phyloP scores from a whole-genome alignment of 2,329 filamentous ascomycete genomes.

The Colletotrichum sp. region DNA sequence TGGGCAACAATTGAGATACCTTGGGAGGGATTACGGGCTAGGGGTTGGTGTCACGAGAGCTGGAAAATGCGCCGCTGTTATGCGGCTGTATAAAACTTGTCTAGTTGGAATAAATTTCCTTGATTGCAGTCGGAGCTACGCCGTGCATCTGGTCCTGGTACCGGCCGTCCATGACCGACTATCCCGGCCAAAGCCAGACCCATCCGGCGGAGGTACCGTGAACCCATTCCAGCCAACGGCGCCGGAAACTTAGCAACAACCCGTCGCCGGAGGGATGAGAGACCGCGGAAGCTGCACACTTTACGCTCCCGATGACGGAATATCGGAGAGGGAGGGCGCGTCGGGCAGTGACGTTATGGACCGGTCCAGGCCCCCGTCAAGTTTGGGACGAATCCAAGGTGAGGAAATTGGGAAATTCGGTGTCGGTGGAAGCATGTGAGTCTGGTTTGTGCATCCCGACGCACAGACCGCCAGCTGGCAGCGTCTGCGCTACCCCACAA shows the following conservation, averaged over 20 bases:
- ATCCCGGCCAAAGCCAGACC: neutral
- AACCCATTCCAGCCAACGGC: neutral
- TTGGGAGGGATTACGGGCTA: neutral
- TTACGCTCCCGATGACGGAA: neutral
- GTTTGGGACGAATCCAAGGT: neutral
- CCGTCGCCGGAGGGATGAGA: neutral
- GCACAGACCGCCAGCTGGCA: slow-evolving; percentile 10
- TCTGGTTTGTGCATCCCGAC: neutral
- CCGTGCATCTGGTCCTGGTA: neutral
- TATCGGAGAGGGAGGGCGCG: neutral
- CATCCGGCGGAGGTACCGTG: neutral
- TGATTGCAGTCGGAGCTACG: neutral
- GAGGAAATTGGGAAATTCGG: neutral
- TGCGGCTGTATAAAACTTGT: neutral
- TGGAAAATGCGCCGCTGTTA: neutral
- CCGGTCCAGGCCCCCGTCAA: neutral
- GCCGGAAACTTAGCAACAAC: neutral
- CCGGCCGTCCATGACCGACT: neutral
- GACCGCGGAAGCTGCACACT: neutral
- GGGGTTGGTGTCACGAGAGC: neutral
- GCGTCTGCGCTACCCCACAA: neutral
- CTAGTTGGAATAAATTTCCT: neutral
- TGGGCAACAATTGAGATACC: neutral
- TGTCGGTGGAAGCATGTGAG: slow-evolving; percentile 5
- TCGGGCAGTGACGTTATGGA: slow-evolving; percentile 6